Base-by-base conservation (phyloP, 1,284 basidiomycete species). In the Puccinia horiana region DNA sequence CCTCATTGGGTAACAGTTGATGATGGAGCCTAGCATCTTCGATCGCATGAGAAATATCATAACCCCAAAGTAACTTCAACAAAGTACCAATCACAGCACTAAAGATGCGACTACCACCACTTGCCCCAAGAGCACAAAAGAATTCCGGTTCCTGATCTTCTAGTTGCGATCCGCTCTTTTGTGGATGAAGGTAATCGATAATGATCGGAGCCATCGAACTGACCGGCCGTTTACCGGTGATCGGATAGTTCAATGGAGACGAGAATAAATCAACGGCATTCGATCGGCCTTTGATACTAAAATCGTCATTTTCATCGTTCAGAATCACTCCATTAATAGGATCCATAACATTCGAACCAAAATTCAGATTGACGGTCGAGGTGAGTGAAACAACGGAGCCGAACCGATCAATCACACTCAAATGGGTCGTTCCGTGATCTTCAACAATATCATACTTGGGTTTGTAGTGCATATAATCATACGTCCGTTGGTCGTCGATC, bases 381-480 rank as follows among this genome's bases (percentile, higher is more conserved):
- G 95, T 97, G 37, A 97, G 86, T 32, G 93, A 88, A 2, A 94
- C 93, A 0, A 92, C 94, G 89, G 95, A 94, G 49, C 94, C 94
- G 86, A 92, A 89, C 84, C 90, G 89, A 87, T 97, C 95, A 1
- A 95, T 88, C 16, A 92, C 90, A 20, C 92, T 93, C 4, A 92
- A 89, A 86, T 96, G 95, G 81, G 93, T 95, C 0, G 95, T 98
- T 54, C 96, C 95, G 87, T 95, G 93, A 87, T 96, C 94, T 8
- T 88, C 89, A 37, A 89, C 89, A 32, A 93, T 88, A 84, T 94
- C 94, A 85, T 91, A 94, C 61, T 92, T 89, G 0, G 95, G 93
- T 35, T 93, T 90, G 86, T 98, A 97, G 87, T 96, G 95, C 35
- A 91, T 90, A 1, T 93, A 89, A 2, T 89, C 86, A 86, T 96